These are phyloP conservation scores for Cordyceps fumosorosea DNA, from an alignment of 2,329 filamentous ascomycete genomes.

Conservation along the genomic window DNA sequence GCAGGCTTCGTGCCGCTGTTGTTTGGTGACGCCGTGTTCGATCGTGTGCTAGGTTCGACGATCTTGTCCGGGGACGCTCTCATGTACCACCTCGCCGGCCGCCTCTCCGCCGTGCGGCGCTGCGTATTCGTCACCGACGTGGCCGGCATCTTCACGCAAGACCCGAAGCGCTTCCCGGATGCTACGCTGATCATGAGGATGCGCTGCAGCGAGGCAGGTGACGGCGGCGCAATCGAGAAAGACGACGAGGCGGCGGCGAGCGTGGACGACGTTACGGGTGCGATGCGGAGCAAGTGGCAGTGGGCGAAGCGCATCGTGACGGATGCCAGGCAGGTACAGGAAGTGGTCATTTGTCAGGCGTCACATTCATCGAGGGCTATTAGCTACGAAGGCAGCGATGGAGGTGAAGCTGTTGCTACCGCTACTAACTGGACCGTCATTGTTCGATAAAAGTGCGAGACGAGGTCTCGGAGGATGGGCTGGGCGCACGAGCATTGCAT, in stretches of 20 bases:
- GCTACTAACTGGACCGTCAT: background rate
- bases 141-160: constrained; percentile 7
- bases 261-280: constrained; percentile 12
- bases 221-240: background rate
- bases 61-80: constrained; percentile 12
- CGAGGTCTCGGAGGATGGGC: too few relatives aligned
- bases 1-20: constrained; percentile 11
- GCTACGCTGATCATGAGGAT: constrained; percentile 2
- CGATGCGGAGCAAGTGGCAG: constrained; percentile 13
- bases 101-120: background rate
- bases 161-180: constrained; percentile 4
- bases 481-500: too few relatives aligned
- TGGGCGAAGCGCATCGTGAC: constrained; percentile 12
- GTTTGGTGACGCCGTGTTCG: constrained; percentile 12
- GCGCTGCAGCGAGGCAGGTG: background rate
- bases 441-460: background rate
- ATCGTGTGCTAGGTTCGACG: background rate
- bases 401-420: background rate
- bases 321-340: background rate
- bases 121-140: constrained; percentile 13
- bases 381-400: background rate
- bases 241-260: background rate
- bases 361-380: background rate
- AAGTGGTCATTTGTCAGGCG: constrained; percentile 9
- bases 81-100: constrained; percentile 11